Evolutionary conservation across 164 flowering plant genomes (phyloP).

Genomic region (Tetracentron sinense): DNA sequence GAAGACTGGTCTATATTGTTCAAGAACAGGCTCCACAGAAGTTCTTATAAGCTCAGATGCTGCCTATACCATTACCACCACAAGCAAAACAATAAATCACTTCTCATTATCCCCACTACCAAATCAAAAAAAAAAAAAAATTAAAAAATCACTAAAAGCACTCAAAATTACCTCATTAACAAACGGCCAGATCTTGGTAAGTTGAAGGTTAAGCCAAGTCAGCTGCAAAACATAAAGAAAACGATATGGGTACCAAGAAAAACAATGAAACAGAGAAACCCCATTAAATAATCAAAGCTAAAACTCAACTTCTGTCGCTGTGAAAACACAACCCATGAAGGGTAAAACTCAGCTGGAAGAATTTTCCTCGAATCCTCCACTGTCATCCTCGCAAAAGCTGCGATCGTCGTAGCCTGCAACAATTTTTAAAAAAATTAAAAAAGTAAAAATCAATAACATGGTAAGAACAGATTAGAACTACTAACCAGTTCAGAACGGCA

Average conservation of each 20-base stretch:
- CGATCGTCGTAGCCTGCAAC: conserved; percentile 42
- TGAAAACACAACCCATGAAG: conserved; percentile 71
- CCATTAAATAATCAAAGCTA: neutral
- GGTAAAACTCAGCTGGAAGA: conserved; percentile 45
- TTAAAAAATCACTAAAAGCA: neutral
- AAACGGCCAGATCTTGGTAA: conserved; percentile 92
- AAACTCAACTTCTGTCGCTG: conserved; percentile 69
- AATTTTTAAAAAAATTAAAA: conserved; percentile 1
- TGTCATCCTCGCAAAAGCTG: conserved; percentile 60
- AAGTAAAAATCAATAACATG: neutral
- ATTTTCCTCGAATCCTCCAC: conserved; percentile 56
- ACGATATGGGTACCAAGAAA: conserved; percentile 1
- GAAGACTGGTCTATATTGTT: conserved; percentile 74
- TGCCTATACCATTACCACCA: conserved; percentile 48
- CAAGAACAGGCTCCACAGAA: conserved; percentile 82
- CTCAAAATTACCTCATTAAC: conserved; percentile 66
- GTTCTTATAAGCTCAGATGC: conserved; percentile 89
- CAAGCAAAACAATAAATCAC: neutral
- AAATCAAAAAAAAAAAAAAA: neutral
- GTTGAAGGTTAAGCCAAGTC: conserved; percentile 79
- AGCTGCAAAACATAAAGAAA: conserved; percentile 45
- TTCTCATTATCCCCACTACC: neutral
- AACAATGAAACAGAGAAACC: conserved; percentile 18
- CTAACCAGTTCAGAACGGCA: conserved; percentile 46
- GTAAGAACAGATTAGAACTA: neutral